phyloP scores from a whole-genome alignment of 257 asterid species.

The Nicotiana tomentosiformis region DNA sequence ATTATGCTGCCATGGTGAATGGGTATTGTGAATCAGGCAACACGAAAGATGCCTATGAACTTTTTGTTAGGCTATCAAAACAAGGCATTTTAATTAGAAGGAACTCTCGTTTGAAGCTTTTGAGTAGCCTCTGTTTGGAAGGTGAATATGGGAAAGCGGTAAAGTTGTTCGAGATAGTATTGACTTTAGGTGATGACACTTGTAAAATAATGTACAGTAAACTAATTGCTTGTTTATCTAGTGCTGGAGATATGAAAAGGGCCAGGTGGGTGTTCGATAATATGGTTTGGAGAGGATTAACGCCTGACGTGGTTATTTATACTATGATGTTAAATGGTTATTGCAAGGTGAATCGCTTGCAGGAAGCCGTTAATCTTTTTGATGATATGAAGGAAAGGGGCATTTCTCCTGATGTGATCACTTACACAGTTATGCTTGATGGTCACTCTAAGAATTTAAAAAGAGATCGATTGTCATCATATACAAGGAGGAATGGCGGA shows the following conservation, averaged over 20 bases:
- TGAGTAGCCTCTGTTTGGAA: conserved; percentile 51
- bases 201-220: conserved; percentile 36
- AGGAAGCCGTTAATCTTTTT: conserved; percentile 54
- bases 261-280: conserved; percentile 53
- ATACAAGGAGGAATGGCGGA: conserved; percentile 1
- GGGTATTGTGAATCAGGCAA: conserved; percentile 63
- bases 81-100: conserved; percentile 32
- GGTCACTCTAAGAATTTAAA: conserved; percentile 41
- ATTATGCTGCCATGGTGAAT: conserved; percentile 58
- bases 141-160: conserved; percentile 44
- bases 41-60: conserved; percentile 35
- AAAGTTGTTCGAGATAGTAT: conserved; percentile 27
- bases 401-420: conserved; percentile 59
- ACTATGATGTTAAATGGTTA: conserved; percentile 78
- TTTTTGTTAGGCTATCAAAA: conserved; percentile 30
- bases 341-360: conserved; percentile 45
- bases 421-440: conserved; percentile 65
- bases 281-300: conserved; percentile 41
- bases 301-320: conserved; percentile 58
- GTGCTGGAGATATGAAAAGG: conserved; percentile 54
- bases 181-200: conserved; percentile 37
- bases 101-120: conserved; percentile 49
- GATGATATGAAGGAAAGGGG: conserved; percentile 58
- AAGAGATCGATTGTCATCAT: conserved; percentile 16
- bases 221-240: conserved; percentile 57